Percentiles rank a stretch among this genome's conserved stretches.
phyloP scores from a whole-genome alignment of 139 green algal genomes.

The Tetraselmis chui region DNA sequence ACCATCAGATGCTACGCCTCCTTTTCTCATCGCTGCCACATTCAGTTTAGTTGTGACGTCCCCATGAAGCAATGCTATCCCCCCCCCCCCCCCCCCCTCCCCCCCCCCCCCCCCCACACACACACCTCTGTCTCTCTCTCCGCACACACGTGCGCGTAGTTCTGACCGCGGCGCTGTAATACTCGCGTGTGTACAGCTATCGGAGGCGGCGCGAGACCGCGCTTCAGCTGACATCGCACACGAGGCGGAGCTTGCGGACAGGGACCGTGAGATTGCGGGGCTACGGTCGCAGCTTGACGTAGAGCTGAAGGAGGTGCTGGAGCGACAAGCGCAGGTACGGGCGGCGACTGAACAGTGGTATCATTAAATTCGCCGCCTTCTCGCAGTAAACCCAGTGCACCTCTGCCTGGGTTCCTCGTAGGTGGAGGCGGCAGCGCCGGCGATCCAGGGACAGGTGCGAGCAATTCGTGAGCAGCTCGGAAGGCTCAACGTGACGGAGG shows the following conservation, averaged over 20 bases:
- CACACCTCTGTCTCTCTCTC: no score
- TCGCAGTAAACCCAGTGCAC: background rate
- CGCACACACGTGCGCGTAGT: no score
- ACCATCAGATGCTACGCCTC: no score
- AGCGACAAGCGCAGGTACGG: background rate
- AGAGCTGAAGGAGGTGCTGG: background rate
- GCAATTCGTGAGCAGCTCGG: conserved; percentile 21
- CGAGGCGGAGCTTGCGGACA: background rate
- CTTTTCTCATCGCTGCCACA: no score
- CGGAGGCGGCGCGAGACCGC: background rate
- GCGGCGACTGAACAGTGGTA: no score
- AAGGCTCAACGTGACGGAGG: conserved; percentile 27
- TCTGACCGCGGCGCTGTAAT: no score
- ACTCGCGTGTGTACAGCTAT: no score
- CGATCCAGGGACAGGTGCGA: conserved; percentile 18
- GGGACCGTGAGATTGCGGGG: background rate
- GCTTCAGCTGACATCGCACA: background rate
- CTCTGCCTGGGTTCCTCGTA: background rate
- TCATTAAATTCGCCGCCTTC: no score
- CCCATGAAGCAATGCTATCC: no score
- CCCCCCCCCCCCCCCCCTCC: no score
- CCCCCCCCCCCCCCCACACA: no score
- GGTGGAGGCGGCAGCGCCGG: conserved; percentile 27
- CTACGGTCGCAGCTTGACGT: background rate
- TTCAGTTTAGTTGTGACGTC: no score